Evolutionary conservation across 352 stramenopile genomes (phyloP).

Genomic region (Aphanomyces euteiches): DNA sequence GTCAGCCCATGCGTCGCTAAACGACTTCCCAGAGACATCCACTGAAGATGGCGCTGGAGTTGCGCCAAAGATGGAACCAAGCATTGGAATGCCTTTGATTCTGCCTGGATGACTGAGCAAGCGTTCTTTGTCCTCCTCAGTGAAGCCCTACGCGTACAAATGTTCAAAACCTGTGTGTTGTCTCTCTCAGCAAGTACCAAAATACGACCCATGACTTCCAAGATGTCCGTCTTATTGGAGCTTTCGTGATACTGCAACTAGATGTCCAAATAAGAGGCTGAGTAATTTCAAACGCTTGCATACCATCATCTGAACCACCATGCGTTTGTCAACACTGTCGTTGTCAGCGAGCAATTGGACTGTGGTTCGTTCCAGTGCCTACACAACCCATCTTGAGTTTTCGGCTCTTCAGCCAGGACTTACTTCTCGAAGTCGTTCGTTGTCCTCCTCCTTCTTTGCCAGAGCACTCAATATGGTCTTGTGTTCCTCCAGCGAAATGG

Average conservation of each 20-base stretch:
- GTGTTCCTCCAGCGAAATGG: background rate
- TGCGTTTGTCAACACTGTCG: conserved; percentile 22
- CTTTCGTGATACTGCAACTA: conserved; percentile 26
- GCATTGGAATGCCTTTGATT: conserved; percentile 9
- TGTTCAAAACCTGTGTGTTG: no score
- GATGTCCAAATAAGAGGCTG: no score
- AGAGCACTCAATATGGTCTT: background rate
- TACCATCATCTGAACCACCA: conserved; percentile 27
- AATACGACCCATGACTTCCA: conserved; percentile 25
- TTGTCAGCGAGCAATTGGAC: background rate
- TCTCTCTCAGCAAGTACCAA: background rate
- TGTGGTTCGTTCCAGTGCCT: conserved; percentile 16
- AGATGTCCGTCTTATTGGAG: conserved; percentile 23
- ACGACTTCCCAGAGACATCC: conserved; percentile 8
- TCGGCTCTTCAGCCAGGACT: background rate
- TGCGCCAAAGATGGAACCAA: conserved; percentile 14
- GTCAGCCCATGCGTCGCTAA: conserved; percentile 20
- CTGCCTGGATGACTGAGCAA: background rate
- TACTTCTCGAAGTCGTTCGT: conserved; percentile 13
- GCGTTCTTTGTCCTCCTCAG: conserved; percentile 16
- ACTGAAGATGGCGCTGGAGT: background rate
- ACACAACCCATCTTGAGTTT: background rate
- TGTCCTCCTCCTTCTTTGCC: conserved; percentile 5
- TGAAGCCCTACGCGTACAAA: conserved; percentile 8
- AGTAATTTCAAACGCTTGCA: no score